Percentiles rank a stretch among this genome's conserved stretches.
Evolutionary conservation across 148 eudicot genomes (phyloP).

Genomic region (Silene latifolia): DNA sequence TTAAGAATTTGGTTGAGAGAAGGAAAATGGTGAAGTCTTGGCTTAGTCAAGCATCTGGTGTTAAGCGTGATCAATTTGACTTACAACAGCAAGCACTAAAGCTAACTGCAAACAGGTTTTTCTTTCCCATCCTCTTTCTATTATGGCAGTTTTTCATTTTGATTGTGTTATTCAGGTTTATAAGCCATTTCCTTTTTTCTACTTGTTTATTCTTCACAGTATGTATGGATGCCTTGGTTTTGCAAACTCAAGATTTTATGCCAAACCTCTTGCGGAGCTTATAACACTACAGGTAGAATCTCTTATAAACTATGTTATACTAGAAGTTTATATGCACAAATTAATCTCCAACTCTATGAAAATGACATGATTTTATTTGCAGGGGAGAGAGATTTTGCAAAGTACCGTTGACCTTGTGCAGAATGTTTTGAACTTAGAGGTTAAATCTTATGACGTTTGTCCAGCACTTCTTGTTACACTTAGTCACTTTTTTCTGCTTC

Average conservation of each 20-base stretch:
- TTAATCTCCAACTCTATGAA: slow-evolving; percentile 6
- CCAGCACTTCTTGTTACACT: slow-evolving; percentile 2
- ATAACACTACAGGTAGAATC: slow-evolving; percentile 68
- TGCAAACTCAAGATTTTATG: slow-evolving; percentile 94
- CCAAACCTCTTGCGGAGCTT: slow-evolving; percentile 95
- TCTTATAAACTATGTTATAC: not conserved
- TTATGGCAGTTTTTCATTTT: slow-evolving; percentile 1
- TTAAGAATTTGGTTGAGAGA: slow-evolving; percentile 82
- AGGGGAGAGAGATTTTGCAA: slow-evolving; percentile 98
- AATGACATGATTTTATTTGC: slow-evolving; percentile 22
- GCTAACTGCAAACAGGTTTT: slow-evolving; percentile 93
- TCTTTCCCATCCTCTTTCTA: slow-evolving; percentile 10
- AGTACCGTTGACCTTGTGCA: slow-evolving; percentile 95
- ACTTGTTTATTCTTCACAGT: slow-evolving; percentile 44
- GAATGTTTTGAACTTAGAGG: slow-evolving; percentile 86
- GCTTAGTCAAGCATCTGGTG: slow-evolving; percentile 76
- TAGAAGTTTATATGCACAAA: not conserved
- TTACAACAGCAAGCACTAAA: slow-evolving; percentile 97
- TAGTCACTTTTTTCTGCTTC: slow-evolving; percentile 5
- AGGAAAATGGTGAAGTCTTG: slow-evolving; percentile 71
- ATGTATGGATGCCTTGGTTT: slow-evolving; percentile 99
- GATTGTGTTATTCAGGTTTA: slow-evolving; percentile 4
- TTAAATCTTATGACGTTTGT: slow-evolving; percentile 21
- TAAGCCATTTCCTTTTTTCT: not conserved
- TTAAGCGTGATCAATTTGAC: slow-evolving; percentile 78